Percentiles rank a stretch among this genome's conserved stretches.
Evolutionary conservation across 2,329 filamentous ascomycete genomes (phyloP).

Genomic region (Teratosphaeria viscida): DNA sequence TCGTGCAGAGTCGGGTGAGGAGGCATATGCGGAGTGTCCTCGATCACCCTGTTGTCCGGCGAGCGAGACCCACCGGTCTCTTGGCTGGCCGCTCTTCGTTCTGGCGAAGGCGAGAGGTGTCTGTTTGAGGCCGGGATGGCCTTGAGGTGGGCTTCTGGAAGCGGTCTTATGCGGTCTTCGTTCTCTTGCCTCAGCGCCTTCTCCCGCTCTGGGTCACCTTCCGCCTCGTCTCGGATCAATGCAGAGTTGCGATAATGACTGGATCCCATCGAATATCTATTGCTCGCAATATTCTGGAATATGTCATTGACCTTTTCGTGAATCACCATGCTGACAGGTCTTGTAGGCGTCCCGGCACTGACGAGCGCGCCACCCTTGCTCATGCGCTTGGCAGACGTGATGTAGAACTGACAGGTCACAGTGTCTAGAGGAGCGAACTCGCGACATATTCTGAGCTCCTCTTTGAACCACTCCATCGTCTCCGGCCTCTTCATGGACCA

Average conservation of each 20-base stretch:
- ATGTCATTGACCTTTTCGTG: conserved; percentile 83
- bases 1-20: conserved; percentile 27
- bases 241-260: conserved; percentile 58
- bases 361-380: conserved; percentile 37
- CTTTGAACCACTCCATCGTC: conserved; percentile 95
- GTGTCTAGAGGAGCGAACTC: conserved; percentile 80
- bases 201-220: conserved; percentile 68
- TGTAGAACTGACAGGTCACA: conserved; percentile 89
- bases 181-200: conserved; percentile 70
- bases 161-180: conserved; percentile 72
- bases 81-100: conserved; percentile 26
- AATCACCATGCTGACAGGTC: conserved; percentile 62
- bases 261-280: conserved; percentile 40
- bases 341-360: conserved; percentile 41
- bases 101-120: conserved; percentile 13
- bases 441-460: conserved; percentile 83
- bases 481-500: conserved; percentile 88
- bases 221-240: conserved; percentile 69
- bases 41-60: conserved; percentile 2
- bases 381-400: conserved; percentile 63
- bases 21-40: conserved; percentile 21
- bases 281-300: conserved; percentile 75
- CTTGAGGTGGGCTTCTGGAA: conserved; percentile 49
- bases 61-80: conserved; percentile 3
- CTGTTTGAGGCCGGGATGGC: conserved; percentile 15